These are phyloP conservation scores for Globisporangium carolinianum DNA, from an alignment of 352 stramenopile genomes.

Conservation along the genomic window DNA sequence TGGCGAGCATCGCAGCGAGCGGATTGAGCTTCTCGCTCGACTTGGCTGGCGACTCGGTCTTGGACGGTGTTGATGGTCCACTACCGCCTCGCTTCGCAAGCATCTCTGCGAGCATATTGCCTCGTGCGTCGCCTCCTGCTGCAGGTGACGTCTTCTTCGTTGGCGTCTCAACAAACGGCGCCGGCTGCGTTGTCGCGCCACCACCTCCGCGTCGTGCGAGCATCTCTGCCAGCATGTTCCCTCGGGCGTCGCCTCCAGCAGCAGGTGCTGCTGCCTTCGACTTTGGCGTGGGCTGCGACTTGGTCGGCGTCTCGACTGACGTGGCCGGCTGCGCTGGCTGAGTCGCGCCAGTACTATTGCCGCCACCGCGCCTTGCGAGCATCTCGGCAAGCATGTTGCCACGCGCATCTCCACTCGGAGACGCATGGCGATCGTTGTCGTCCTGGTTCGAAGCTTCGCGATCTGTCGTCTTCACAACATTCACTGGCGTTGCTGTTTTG, in stretches of 20 bases:
- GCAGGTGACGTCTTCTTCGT: constrained; percentile 8
- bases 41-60: background rate
- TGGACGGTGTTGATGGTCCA: background rate
- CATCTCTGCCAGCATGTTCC: constrained; percentile 36
- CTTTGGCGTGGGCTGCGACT: too few species aligned
- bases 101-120: constrained; percentile 36
- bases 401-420: constrained; percentile 8
- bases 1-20: constrained; percentile 12
- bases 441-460: constrained; percentile 13
- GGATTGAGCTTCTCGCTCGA: constrained; percentile 10
- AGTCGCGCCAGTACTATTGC: background rate
- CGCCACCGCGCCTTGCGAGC: constrained; percentile 1
- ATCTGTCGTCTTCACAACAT: background rate
- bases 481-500: background rate
- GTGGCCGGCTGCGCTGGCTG: constrained; percentile 1
- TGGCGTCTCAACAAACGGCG: background rate
- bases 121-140: constrained; percentile 11
- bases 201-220: constrained; percentile 19
- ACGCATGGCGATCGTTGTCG: constrained; percentile 6
- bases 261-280: constrained; percentile 7
- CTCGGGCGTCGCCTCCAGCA: constrained; percentile 10
- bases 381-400: constrained; percentile 17
- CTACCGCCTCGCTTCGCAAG: constrained; percentile 21
- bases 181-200: background rate
- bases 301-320: background rate